Percentiles rank a stretch among this genome's conserved stretches.
phyloP scores from a whole-genome alignment of 2,329 filamentous ascomycete species.

The Aureobasidium leucospermi region DNA sequence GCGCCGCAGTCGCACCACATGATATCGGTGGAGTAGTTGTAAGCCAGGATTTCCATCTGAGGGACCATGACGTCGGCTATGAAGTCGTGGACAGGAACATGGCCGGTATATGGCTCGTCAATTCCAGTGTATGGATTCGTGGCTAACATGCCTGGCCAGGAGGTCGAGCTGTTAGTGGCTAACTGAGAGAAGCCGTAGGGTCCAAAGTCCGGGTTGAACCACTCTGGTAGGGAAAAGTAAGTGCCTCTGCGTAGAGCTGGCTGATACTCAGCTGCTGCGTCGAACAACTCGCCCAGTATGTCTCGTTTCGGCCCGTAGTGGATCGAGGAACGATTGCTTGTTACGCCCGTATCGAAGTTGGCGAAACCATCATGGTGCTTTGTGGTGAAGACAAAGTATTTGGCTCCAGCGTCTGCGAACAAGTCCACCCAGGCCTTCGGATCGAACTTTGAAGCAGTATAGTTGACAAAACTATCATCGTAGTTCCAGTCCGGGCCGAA shows the following conservation, averaged over 20 bases:
- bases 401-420: constrained; percentile 45
- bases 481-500: constrained; percentile 47
- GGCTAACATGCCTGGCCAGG: constrained; percentile 32
- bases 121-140: constrained; percentile 39
- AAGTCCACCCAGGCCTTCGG: constrained; percentile 49
- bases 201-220: constrained; percentile 42
- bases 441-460: constrained; percentile 44
- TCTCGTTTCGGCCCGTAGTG: constrained; percentile 37
- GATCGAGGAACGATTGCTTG: constrained; percentile 35
- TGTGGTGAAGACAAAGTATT: constrained; percentile 38
- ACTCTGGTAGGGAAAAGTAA: constrained; percentile 45
- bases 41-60: constrained; percentile 41
- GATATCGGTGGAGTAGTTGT: constrained; percentile 39
- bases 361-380: constrained; percentile 45
- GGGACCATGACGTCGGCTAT: constrained; percentile 39
- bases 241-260: constrained; percentile 38
- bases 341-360: constrained; percentile 35
- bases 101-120: constrained; percentile 38
- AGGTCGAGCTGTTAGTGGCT: constrained; percentile 21
- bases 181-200: constrained; percentile 29
- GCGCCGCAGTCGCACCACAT: constrained; percentile 46
- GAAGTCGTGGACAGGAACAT: constrained; percentile 34
- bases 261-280: constrained; percentile 35
- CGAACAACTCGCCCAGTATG: constrained; percentile 38
- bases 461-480: constrained; percentile 49